Percentiles rank a stretch among this genome's conserved stretches.
phyloP scores from a whole-genome alignment of 805 yeast species.

The Teunomyces funiuensis region DNA sequence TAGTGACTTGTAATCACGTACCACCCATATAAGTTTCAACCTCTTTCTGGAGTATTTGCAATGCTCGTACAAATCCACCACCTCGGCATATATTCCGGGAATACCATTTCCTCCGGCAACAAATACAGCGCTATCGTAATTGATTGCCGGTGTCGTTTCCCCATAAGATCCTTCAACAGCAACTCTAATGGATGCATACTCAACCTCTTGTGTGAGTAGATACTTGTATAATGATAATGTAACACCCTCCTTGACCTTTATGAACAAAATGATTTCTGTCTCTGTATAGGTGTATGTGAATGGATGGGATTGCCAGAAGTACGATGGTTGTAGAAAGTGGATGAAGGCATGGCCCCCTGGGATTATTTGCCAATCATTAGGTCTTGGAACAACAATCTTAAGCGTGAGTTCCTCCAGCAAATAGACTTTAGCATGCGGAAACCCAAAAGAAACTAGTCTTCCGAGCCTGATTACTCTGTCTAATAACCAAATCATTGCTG shows the following conservation, averaged over 20 bases:
- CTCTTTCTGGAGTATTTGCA: conserved; percentile 5
- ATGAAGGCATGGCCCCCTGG: conserved; percentile 28
- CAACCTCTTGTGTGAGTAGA: conserved; percentile 29
- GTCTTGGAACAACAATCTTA: conserved; percentile 22
- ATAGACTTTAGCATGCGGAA: conserved; percentile 22
- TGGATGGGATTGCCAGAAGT: conserved; percentile 35
- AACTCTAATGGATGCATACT: conserved; percentile 39
- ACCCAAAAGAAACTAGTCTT: conserved; percentile 22
- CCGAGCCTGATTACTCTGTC: conserved; percentile 22
- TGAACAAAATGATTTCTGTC: conserved; percentile 19
- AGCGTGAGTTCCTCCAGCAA: conserved; percentile 25
- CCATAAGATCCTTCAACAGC: conserved; percentile 68
- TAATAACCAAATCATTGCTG: conserved; percentile 23
- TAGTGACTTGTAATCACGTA: conserved; percentile 52
- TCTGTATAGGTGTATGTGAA: conserved; percentile 24
- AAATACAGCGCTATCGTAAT: conserved; percentile 48
- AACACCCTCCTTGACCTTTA: conserved; percentile 28
- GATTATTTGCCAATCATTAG: conserved; percentile 22
- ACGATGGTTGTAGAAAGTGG: conserved; percentile 23
- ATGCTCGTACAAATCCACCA: conserved; percentile 14
- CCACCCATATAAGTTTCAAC: conserved; percentile 60
- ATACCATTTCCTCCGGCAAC: conserved; percentile 69
- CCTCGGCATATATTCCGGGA: conserved; percentile 54
- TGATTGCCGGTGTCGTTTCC: conserved; percentile 43
- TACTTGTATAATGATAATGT: conserved; percentile 31